Percentiles rank a stretch among this genome's conserved stretches.
Evolutionary conservation across 495 filamentous ascomycete genomes (phyloP).

Genomic region (Penicillium silybi): DNA sequence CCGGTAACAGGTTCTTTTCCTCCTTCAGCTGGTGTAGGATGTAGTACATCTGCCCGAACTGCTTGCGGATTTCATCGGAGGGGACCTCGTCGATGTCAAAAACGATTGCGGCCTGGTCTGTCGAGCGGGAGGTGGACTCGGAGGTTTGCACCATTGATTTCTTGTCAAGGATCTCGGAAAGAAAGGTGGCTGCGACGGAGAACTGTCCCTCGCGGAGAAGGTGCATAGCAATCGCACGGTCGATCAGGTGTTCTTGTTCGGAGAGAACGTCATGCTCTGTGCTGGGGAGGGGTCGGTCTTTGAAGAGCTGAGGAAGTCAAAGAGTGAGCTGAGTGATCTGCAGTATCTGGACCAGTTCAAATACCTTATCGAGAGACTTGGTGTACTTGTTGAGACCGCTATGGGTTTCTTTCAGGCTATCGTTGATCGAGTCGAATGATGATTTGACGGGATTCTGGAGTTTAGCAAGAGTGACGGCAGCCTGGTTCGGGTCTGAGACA

Average conservation of each 20-base stretch:
- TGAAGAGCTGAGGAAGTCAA: constrained; percentile 57
- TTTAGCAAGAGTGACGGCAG: constrained; percentile 69
- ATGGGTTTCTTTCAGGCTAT: constrained; percentile 75
- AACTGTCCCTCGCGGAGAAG: constrained; percentile 93
- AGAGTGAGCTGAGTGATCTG: background rate
- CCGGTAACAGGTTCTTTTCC: constrained; percentile 66
- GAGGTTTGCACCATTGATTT: constrained; percentile 13
- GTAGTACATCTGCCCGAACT: constrained; percentile 85
- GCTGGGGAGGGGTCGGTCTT: constrained; percentile 66
- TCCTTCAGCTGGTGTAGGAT: constrained; percentile 74
- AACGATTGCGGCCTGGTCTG: constrained; percentile 18
- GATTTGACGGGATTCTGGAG: constrained; percentile 78
- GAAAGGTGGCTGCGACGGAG: constrained; percentile 75
- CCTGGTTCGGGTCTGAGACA: constrained; percentile 60
- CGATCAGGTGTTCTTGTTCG: constrained; percentile 70
- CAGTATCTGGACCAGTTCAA: background rate
- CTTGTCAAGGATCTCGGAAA: constrained; percentile 54
- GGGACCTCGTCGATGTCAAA: constrained; percentile 54
- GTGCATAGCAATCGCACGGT: constrained; percentile 94
- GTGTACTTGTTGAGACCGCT: constrained; percentile 73
- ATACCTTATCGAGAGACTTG: constrained; percentile 78
- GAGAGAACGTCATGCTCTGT: constrained; percentile 80
- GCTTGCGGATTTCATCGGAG: constrained; percentile 65
- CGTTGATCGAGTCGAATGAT: constrained; percentile 72
- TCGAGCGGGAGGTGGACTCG: constrained; percentile 6